Evolutionary conservation across 1,284 basidiomycete genomes (phyloP).

Genomic region (Trichosporon inkin): DNA sequence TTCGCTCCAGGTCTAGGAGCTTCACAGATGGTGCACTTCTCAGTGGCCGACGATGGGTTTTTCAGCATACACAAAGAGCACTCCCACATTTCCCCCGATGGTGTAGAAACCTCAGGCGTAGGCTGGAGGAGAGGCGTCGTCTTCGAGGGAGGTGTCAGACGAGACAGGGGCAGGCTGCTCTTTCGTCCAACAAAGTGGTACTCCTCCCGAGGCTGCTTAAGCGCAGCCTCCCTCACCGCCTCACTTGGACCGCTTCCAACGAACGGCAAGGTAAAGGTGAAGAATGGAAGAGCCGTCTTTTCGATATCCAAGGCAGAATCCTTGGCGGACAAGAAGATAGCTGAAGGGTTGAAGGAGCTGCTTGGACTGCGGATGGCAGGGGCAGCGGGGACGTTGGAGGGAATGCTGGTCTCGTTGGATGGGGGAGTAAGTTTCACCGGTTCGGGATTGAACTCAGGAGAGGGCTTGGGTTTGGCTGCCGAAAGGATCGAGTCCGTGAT

Average conservation of each 20-base stretch:
- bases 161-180: neutral
- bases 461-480: constrained; percentile 14
- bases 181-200: constrained; percentile 21
- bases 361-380: neutral
- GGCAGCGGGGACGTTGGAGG: neutral
- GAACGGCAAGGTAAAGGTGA: constrained; percentile 27
- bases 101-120: neutral
- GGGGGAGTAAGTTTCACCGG: constrained; percentile 19
- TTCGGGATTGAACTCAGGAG: constrained; percentile 18
- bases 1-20: constrained; percentile 32
- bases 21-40: constrained; percentile 58
- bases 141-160: constrained; percentile 1
- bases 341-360: constrained; percentile 10
- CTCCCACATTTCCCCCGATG: constrained; percentile 48
- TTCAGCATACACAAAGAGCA: constrained; percentile 54
- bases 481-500: constrained; percentile 15
- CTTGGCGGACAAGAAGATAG: constrained; percentile 37
- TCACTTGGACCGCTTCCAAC: constrained; percentile 17
- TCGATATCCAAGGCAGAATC: constrained; percentile 38
- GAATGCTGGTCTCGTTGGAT: neutral
- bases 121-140: neutral
- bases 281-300: constrained; percentile 36
- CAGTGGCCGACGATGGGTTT: constrained; percentile 52
- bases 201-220: neutral
- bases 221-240: constrained; percentile 18